phyloP scores from a whole-genome alignment of 2,329 filamentous ascomycete species.

The Parasarocladium wereldwijsianum region DNA sequence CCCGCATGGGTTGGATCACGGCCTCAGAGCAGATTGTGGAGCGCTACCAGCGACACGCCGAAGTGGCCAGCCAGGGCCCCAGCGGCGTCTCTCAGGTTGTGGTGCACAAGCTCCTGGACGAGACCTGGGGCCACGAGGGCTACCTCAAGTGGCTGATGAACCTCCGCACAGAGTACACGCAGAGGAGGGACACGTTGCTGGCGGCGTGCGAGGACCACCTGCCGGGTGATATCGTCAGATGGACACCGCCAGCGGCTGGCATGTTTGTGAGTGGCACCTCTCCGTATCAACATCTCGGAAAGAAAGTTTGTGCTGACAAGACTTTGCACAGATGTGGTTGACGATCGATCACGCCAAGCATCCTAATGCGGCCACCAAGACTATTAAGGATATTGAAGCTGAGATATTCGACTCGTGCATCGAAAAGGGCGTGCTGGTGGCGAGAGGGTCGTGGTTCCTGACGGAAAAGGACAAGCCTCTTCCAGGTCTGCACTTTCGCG shows the following conservation, averaged over 20 bases:
- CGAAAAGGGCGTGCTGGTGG: conserved; percentile 63
- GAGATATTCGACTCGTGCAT: conserved; percentile 71
- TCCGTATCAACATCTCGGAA: neutral
- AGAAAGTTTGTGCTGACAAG: conserved; percentile 3
- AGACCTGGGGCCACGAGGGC: conserved; percentile 83
- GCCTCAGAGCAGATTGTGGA: conserved; percentile 74
- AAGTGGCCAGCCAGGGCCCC: conserved; percentile 74
- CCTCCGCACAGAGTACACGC: conserved; percentile 67
- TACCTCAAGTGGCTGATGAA: conserved; percentile 84
- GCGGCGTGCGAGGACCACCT: conserved; percentile 67
- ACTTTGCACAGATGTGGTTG: conserved; percentile 48
- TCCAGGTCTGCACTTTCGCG: conserved; percentile 68
- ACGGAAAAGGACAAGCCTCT: conserved; percentile 50
- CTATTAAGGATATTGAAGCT: conserved; percentile 60
- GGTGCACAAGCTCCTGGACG: conserved; percentile 79
- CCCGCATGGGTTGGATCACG: conserved; percentile 77
- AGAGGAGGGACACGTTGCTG: conserved; percentile 61
- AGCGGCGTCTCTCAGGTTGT: conserved; percentile 73
- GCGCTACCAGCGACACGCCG: conserved; percentile 67
- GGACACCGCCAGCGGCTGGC: conserved; percentile 67
- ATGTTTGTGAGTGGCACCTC: conserved; percentile 66
- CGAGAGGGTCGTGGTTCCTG: conserved; percentile 81
- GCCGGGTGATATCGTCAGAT: conserved; percentile 60
- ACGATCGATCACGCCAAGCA: conserved; percentile 52
- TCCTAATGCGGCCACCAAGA: conserved; percentile 37